A percentile compares a stretch with the other conserved stretches of the same genome.
Evolutionary conservation across 202 grass and related monocot genomes (phyloP).

Genomic region (Zizania palustris): DNA sequence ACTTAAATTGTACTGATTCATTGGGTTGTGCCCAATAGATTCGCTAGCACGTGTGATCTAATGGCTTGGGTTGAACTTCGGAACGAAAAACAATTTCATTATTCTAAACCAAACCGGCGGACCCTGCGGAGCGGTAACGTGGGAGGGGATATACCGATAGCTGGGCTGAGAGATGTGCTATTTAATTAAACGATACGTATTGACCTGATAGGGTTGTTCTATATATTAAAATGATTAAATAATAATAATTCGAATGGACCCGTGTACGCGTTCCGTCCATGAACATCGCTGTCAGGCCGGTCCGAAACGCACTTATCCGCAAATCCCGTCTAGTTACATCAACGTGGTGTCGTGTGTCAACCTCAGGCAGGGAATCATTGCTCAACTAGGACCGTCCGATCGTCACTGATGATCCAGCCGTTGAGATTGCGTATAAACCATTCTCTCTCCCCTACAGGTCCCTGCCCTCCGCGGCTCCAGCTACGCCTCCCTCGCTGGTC

Average conservation of each 20-base stretch:
- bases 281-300: background rate
- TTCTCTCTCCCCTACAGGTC: background rate
- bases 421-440: background rate
- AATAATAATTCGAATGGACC: background rate
- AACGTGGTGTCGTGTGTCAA: background rate
- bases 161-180: no score
- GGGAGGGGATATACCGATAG: no score
- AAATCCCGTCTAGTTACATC: slow-evolving; percentile 17
- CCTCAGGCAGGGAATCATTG: background rate
- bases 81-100: no score
- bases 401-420: background rate
- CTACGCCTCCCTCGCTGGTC: background rate
- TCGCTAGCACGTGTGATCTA: no score
- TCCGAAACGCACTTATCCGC: background rate
- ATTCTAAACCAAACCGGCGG: no score
- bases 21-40: no score
- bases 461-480: background rate
- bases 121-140: no score
- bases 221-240: no score
- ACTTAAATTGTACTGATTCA: no score
- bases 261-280: background rate
- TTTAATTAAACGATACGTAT: no score
- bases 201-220: no score
- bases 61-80: no score
- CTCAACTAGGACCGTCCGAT: slow-evolving; percentile 1